Evolutionary conservation across 2,329 filamentous ascomycete species (phyloP), one percentile per base, ranked within the genome.

Genomic region (Nemania sp.): DNA sequence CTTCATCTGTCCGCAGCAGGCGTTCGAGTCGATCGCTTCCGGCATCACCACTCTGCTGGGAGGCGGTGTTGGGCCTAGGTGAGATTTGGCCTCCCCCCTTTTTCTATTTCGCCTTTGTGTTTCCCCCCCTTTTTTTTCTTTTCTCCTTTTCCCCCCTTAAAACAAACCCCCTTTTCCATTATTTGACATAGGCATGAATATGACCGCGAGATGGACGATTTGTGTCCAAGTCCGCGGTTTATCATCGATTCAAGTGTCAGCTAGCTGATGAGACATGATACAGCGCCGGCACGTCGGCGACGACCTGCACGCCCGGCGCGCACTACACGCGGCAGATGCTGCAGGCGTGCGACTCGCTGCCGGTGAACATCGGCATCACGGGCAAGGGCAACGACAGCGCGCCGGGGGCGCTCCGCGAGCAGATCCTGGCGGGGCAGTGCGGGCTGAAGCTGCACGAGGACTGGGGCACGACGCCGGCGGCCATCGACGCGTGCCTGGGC

Each of bases 381-480:
- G 92, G 90, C 43, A 98, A 98, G 79, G 94, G 94, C 62, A 97
- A 96, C 72, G 94, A 98, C 75, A 87, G 88, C 67, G 85, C 85
- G 11, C 83, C 86, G 0, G 74, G 76, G 2, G 90, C 89, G 10
- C 82, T 98, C 2, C 85, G 87, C 50, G 91, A 97, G 67, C 92
- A 97, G 76, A 83, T 91, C 59, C 78, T 84, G 57, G 94, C 94
- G 0, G 94, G 94, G 10, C 93, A 90, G 1, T 94, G 91, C 68
- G 94, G 94, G 7, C 83, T 98, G 62, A 98, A 98, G 76, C 81
- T 98, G 6, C 94, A 98, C 75, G 94, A 98, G 77, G 94, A 98
- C 76, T 98, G 94, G 94, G 94, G 94, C 54, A 87, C 85, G 20
- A 97, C 94, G 1, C 94, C 94, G 0, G 90, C 91, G 1, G 92